These are phyloP conservation scores for Pseudogymnoascus sp. DNA, from an alignment of 2,329 filamentous ascomycete genomes.

Conservation along the genomic window DNA sequence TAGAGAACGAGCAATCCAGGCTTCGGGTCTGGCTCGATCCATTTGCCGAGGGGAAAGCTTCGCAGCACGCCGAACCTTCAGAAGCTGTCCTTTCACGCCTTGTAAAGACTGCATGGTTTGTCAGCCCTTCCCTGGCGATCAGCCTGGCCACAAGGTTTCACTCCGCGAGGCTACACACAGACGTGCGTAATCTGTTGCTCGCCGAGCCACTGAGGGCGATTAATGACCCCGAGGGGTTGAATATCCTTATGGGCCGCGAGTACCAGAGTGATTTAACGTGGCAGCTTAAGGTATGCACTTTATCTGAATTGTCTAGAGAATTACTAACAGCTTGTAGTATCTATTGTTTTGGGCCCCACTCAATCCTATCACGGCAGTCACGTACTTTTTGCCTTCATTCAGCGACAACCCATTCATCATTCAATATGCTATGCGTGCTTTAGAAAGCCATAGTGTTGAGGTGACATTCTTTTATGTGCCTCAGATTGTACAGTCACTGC, in stretches of 20 bases:
- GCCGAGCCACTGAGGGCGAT: slow-evolving; percentile 79
- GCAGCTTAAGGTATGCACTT: slow-evolving; percentile 65
- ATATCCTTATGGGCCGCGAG: slow-evolving; percentile 68
- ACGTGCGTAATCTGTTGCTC: slow-evolving; percentile 72
- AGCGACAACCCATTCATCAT: slow-evolving; percentile 86
- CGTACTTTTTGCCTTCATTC: slow-evolving; percentile 86
- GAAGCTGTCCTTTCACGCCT: slow-evolving; percentile 41
- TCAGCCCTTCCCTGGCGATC: slow-evolving; percentile 79
- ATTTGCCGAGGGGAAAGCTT: slow-evolving; percentile 43
- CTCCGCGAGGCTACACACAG: slow-evolving; percentile 60
- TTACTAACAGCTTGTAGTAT: slow-evolving; percentile 48
- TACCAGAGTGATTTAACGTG: slow-evolving; percentile 72
- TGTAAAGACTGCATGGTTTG: slow-evolving; percentile 76
- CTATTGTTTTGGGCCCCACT: slow-evolving; percentile 87
- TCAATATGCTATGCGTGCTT: slow-evolving; percentile 90
- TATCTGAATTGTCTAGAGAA: background rate
- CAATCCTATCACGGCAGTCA: slow-evolving; percentile 87
- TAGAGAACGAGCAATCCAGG: slow-evolving; percentile 77
- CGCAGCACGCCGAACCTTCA: slow-evolving; percentile 28
- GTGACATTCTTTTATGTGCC: slow-evolving; percentile 98
- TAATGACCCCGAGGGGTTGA: slow-evolving; percentile 71
- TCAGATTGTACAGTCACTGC: slow-evolving; percentile 90
- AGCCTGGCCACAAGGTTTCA: slow-evolving; percentile 75
- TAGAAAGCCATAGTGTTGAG: slow-evolving; percentile 93
- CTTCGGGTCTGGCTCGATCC: slow-evolving; percentile 87